Percentiles rank a stretch among this genome's conserved stretches.
Conservation (phyloP, 2,329 filamentous ascomycete species). For the Magnaporthiopsis incrustans region DNA sequence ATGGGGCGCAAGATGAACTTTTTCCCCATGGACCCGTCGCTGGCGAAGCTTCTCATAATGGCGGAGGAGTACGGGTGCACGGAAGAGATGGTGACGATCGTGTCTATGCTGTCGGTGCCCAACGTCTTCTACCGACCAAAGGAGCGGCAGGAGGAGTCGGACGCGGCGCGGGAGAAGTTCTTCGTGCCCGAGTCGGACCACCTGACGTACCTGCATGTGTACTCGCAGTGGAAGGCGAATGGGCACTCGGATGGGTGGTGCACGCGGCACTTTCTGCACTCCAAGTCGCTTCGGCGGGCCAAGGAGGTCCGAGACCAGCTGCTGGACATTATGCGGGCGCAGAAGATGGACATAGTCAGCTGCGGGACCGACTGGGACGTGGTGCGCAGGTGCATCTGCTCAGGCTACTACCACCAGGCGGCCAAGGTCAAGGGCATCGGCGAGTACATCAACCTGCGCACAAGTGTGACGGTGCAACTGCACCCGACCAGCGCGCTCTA, state of each 20-base stretch:
- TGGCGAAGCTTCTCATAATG: conserved; percentile 91
- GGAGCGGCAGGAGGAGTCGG: conserved; percentile 92
- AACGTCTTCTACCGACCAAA: conserved; percentile 96
- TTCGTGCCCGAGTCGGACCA: conserved; percentile 98
- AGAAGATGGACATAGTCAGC: conserved; percentile 79
- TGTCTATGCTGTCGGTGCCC: conserved; percentile 94
- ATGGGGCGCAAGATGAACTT: conserved; percentile 91
- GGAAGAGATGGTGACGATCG: conserved; percentile 97
- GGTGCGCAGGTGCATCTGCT: conserved; percentile 93
- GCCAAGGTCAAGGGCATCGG: conserved; percentile 93
- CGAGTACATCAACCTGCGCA: conserved; percentile 94
- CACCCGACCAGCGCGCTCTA: conserved; percentile 93
- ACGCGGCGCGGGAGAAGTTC: conserved; percentile 93
- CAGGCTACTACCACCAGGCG: conserved; percentile 96
- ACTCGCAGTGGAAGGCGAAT: conserved; percentile 90
- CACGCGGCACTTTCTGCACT: conserved; percentile 83
- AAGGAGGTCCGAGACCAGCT: conserved; percentile 94
- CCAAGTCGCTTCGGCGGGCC: conserved; percentile 85
- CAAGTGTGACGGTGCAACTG: conserved; percentile 85
- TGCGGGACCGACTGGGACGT: conserved; percentile 97
- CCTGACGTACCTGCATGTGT: conserved; percentile 90
- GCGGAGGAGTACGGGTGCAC: conserved; percentile 84
- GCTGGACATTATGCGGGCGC: conserved; percentile 85
- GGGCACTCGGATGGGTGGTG: conserved; percentile 89
- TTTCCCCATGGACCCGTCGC: conserved; percentile 94